phyloP scores from a whole-genome alignment of 768 basidiomycete genomes.

The Mycena galericulata region DNA sequence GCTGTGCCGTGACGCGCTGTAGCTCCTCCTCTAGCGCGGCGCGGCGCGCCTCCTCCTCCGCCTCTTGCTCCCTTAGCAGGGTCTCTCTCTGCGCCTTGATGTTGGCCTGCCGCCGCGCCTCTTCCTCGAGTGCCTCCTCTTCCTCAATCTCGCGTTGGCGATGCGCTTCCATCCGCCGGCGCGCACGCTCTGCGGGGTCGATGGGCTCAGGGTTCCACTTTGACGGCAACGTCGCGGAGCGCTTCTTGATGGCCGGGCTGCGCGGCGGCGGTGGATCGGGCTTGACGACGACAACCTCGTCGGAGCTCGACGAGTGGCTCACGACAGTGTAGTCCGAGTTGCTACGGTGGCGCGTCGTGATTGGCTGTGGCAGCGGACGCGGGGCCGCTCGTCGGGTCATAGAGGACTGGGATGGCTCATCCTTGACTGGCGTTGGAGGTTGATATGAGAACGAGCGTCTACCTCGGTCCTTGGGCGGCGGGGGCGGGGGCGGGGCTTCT shows the following conservation, averaged over 20 bases:
- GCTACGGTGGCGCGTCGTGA: slow-evolving; percentile 46
- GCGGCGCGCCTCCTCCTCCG: slow-evolving; percentile 57
- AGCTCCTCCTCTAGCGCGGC: slow-evolving; percentile 56
- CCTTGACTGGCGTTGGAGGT: slow-evolving; percentile 10
- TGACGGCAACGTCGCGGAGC: slow-evolving; percentile 30
- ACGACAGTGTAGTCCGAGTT: slow-evolving; percentile 57
- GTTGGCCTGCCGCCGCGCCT: slow-evolving; percentile 55
- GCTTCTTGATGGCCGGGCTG: slow-evolving; percentile 28
- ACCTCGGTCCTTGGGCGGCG: slow-evolving; percentile 60
- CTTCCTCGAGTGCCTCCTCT: slow-evolving; percentile 55
- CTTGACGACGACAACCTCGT: slow-evolving; percentile 44
- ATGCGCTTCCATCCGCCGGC: slow-evolving; percentile 39
- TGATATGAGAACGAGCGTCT: slow-evolving; percentile 34
- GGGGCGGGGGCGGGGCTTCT: slow-evolving; percentile 50
- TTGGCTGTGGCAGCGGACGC: slow-evolving; percentile 35
- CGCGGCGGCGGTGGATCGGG: slow-evolving; percentile 29
- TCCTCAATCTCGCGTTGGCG: slow-evolving; percentile 57
- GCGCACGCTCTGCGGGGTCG: slow-evolving; percentile 39
- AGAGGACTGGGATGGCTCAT: neutral
- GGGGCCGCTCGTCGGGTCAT: slow-evolving; percentile 30
- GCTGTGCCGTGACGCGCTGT: slow-evolving; percentile 49
- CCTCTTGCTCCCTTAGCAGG: slow-evolving; percentile 51
- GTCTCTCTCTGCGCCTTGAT: slow-evolving; percentile 59
- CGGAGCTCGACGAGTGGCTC: slow-evolving; percentile 47
- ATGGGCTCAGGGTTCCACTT: slow-evolving; percentile 30